These are phyloP conservation scores for Geum urbanum DNA, from an alignment of 306 rosid species.

Conservation along the genomic window DNA sequence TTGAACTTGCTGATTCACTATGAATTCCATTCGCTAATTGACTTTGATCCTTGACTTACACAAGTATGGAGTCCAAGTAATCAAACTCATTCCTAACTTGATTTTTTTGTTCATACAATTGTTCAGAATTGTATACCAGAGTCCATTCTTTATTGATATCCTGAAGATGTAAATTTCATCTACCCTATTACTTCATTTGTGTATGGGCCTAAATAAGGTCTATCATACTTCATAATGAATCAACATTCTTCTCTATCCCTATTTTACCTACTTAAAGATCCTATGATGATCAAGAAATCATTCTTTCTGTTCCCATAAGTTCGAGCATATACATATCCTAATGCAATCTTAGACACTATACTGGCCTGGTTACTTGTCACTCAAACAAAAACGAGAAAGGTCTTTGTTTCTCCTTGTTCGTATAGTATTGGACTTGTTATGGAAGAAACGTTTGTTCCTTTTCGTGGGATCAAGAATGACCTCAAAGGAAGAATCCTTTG, in stretches of 20 bases:
- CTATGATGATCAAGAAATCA: slow-evolving; percentile 35
- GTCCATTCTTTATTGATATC: slow-evolving; percentile 28
- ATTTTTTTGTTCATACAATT: slow-evolving; percentile 30
- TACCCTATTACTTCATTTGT: slow-evolving; percentile 36
- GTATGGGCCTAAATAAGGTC: slow-evolving; percentile 38
- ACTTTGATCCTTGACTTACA: slow-evolving; percentile 19
- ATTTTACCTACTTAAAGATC: slow-evolving; percentile 24
- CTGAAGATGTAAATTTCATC: slow-evolving; percentile 54
- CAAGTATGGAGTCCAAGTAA: slow-evolving; percentile 18
- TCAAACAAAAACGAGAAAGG: slow-evolving; percentile 29
- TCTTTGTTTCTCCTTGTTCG: slow-evolving; percentile 25
- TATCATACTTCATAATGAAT: slow-evolving; percentile 28
- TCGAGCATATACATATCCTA: slow-evolving; percentile 4
- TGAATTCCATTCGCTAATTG: slow-evolving; percentile 27
- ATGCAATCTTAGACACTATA: slow-evolving; percentile 34
- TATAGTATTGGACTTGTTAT: slow-evolving; percentile 34
- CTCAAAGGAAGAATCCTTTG: slow-evolving; percentile 73
- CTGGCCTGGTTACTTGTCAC: slow-evolving; percentile 34
- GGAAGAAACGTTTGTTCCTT: slow-evolving; percentile 97
- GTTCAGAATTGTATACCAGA: slow-evolving; percentile 19
- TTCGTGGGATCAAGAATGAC: slow-evolving; percentile 89
- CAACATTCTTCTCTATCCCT: slow-evolving; percentile 30
- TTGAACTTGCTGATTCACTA: slow-evolving; percentile 12
- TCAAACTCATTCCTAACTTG: slow-evolving; percentile 21
- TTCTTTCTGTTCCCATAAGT: slow-evolving; percentile 43